Evolutionary conservation across 1,284 basidiomycete genomes (phyloP), one percentile per base, ranked within the genome.

Genomic region (Naganishia albida): DNA sequence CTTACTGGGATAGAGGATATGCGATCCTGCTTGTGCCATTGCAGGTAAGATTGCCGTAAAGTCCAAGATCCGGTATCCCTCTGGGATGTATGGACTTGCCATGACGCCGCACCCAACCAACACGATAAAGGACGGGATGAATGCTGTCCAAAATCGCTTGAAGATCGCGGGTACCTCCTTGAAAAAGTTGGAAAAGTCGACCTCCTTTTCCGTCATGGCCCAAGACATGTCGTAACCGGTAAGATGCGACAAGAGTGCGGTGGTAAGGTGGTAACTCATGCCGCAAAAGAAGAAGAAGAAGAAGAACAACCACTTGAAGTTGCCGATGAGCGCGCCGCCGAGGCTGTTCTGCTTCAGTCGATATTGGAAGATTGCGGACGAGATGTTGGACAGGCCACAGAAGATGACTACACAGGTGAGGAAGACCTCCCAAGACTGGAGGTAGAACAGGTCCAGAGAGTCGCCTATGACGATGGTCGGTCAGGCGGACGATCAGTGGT

Each of bases 221-320:
- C 88, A 91, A 12, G 83, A 85, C 81, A 93, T 93, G 77, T 92
- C 86, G 78, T 89, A 90, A 2, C 88, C 89, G 76, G 91, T 86
- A 63, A 90, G 67, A 75, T 93, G 91, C 0, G 89, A 85, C n/a
- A 90, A 81, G 23, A 93, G 80, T 0, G 90, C 88, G 40, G 84
- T 82, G 3, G 86, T 82, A 44, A 92, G 83, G 68, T 89, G 89
- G 60, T 89, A 84, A 60, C 85, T 85, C 64, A 91, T 81, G 0
- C 90, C 90, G 38, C 86, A 85, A 72, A 91, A 91, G 84, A 92
- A 91, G 80, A 90, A 89, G 80, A 88, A 87, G 81, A 89, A 90
- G 73, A 62, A 71, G 23, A 72, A 73, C 73, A 67, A 39, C 66
- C 66, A 67, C 67, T 76, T 76, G 72, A 75, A 74, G 68, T 74